Percentiles rank a stretch among this genome's conserved stretches.
Evolutionary conservation across 768 basidiomycete genomes (phyloP).

Genomic region (Leccinum olivaceopallidum): DNA sequence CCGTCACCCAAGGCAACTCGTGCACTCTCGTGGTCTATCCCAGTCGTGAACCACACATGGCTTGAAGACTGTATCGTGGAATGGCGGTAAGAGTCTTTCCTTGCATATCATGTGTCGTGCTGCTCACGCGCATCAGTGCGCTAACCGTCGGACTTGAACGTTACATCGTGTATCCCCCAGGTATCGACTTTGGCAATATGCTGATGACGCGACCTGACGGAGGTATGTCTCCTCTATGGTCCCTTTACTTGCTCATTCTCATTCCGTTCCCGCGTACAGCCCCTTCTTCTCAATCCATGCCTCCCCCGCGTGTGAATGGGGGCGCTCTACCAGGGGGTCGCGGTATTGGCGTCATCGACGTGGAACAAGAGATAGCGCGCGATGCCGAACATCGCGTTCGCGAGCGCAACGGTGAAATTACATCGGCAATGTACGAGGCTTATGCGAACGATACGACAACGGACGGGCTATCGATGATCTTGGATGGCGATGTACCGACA

Average conservation of each 20-base stretch:
- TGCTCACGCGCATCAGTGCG: constrained; percentile 29
- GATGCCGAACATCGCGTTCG: constrained; percentile 16
- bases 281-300: constrained; percentile 7
- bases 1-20: constrained; percentile 62
- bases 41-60: constrained; percentile 89
- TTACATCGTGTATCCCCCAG: constrained; percentile 68
- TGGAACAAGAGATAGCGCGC: constrained; percentile 23
- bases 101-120: neutral
- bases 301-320: constrained; percentile 11
- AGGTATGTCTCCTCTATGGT: constrained; percentile 11
- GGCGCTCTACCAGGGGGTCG: constrained; percentile 33
- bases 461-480: constrained; percentile 3
- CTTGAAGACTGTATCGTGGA: constrained; percentile 85
- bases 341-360: constrained; percentile 25
- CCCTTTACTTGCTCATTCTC: neutral
- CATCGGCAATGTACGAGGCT: neutral
- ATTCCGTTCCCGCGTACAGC: neutral
- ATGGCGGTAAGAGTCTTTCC: constrained; percentile 50
- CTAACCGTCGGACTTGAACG: constrained; percentile 63
- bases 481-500: neutral
- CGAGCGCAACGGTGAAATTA: neutral
- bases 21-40: constrained; percentile 78
- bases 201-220: constrained; percentile 28
- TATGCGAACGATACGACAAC: neutral
- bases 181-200: constrained; percentile 59